A percentile compares a stretch with the other conserved stretches of the same genome.
These are phyloP conservation scores for Penicillium decumbens DNA, from an alignment of 2,329 filamentous ascomycete species.

Conservation along the genomic window DNA sequence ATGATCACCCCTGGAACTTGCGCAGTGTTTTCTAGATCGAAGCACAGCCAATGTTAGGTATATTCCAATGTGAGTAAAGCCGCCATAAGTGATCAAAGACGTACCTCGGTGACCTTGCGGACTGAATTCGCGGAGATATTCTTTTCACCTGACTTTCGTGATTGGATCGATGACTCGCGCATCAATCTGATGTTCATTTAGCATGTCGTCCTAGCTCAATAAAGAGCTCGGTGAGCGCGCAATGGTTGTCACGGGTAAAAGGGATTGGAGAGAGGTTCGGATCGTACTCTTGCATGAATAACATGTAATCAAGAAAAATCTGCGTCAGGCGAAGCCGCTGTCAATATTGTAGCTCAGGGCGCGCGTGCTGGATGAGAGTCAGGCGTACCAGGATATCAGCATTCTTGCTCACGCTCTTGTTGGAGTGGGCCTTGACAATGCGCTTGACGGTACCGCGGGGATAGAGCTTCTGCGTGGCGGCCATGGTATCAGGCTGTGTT, in stretches of 20 bases:
- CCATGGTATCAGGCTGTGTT: constrained; percentile 42
- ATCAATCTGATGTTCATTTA: constrained; percentile 55
- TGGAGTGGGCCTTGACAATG: constrained; percentile 83
- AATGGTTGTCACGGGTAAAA: background rate
- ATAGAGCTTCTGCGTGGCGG: constrained; percentile 68
- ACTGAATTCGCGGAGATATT: constrained; percentile 70
- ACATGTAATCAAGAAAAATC: constrained; percentile 79
- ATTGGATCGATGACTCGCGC: constrained; percentile 72
- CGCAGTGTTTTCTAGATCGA: constrained; percentile 56
- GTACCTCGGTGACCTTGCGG: constrained; percentile 69
- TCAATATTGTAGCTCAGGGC: constrained; percentile 1
- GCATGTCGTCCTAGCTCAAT: background rate
- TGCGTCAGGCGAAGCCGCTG: constrained; percentile 32
- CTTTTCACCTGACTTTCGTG: constrained; percentile 68
- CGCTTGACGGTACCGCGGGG: constrained; percentile 81
- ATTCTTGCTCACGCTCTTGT: constrained; percentile 75
- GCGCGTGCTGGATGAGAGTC: background rate
- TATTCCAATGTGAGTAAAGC: background rate
- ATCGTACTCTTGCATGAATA: constrained; percentile 67
- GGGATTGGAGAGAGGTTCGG: background rate
- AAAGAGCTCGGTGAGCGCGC: background rate
- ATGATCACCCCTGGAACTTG: constrained; percentile 61
- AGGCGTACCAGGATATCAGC: constrained; percentile 70
- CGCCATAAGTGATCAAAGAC: constrained; percentile 20
- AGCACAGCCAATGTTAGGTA: constrained; percentile 4